phyloP scores from a whole-genome alignment of 2,329 filamentous ascomycete genomes.

The Microdochium bolleyi region DNA sequence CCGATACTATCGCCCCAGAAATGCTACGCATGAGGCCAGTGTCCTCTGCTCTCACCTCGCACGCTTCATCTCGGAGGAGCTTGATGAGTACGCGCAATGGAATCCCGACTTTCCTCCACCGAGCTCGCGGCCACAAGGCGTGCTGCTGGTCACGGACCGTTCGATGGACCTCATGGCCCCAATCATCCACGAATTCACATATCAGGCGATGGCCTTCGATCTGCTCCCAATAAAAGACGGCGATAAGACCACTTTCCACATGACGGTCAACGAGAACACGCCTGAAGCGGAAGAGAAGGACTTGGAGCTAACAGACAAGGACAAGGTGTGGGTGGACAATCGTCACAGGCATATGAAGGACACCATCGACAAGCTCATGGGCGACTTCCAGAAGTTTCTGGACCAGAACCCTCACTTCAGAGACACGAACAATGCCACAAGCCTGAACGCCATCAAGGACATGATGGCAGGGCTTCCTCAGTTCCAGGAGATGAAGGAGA shows the following conservation, averaged over 20 bases:
- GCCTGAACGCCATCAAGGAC: constrained; percentile 85
- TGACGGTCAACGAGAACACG: constrained; percentile 67
- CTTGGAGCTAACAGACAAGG: constrained; percentile 82
- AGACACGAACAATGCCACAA: constrained; percentile 63
- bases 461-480: constrained; percentile 94
- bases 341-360: constrained; percentile 97
- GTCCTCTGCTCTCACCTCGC: constrained; percentile 85
- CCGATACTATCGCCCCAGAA: constrained; percentile 75
- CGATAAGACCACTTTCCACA: constrained; percentile 82
- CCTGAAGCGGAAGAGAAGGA: constrained; percentile 72
- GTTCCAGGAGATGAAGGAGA: constrained; percentile 92
- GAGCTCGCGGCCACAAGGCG: constrained; percentile 69
- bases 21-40: constrained; percentile 74
- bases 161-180: constrained; percentile 89
- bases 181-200: constrained; percentile 91
- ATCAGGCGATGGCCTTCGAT: constrained; percentile 97
- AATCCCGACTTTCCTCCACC: constrained; percentile 78
- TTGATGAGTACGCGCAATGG: constrained; percentile 81
- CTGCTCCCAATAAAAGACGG: constrained; percentile 80
- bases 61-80: constrained; percentile 81
- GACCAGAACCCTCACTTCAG: constrained; percentile 89
- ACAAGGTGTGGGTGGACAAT: constrained; percentile 93
- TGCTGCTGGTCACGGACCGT: constrained; percentile 81
- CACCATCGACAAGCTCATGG: constrained; percentile 86
- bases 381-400: constrained; percentile 88